Evolutionary conservation across 441 rosid genomes (phyloP), one percentile per base, ranked within the genome.

Genomic region (Daphne laureola): DNA sequence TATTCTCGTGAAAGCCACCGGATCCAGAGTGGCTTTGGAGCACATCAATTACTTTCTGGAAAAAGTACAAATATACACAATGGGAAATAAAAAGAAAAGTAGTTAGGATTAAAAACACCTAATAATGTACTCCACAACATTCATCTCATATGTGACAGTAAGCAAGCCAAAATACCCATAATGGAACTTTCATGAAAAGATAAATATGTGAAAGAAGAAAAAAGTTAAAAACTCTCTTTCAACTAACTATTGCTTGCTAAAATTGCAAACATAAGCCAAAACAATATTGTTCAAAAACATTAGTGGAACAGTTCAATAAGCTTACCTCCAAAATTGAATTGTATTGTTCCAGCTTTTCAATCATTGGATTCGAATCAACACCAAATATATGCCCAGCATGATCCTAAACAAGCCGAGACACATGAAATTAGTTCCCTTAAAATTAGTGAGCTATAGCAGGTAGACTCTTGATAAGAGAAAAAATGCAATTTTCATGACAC

Each of bases 341-440:
- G 71, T 93, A 90, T 58, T 90, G 91, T 78, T 93, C 96, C 82
- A 93, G 59, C 75, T 93, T 90, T 58, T 85, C 77, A 54, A 85
- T 72, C 97, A 93, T 93, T 58, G 80, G 85, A 63, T 38, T 31
- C 15, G 99, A 93, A 73, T 93, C 87, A 35, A 90, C 96, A 54
- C 97, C 95, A 79, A 59, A 84, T 63, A 90, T 93, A 70, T 90
- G 97, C 46, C 99, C 96, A 46, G 96, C 95, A 75, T 87, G 99
- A 75, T 93, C 99, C 97, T 93, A 73, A 57, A 35, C 66, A 63
- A 57, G 68, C 35, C 56, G 51, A 66, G 14, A 40, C 17, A 46
- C 41, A 52, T 14, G 35, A 50, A 40, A 55, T 21, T 15, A 46
- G 66, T 41, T 54, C 36, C 17, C 49, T 18, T 43, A 43, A 44